Base-by-base conservation (phyloP, 1,139 yeast genomes). In the Pneumocystis wakefieldiae region DNA sequence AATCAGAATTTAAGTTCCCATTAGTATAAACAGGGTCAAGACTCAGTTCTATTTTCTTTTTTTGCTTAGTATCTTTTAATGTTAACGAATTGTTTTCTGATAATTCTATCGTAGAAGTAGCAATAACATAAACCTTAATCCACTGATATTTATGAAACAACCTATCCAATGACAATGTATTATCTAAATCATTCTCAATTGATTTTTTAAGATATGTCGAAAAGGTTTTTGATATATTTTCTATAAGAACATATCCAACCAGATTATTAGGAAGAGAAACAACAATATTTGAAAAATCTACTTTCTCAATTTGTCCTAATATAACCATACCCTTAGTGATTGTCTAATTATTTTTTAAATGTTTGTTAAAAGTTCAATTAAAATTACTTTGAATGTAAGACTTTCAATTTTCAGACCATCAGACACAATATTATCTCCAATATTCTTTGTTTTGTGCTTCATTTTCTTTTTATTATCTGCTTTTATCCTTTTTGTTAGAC, bases 251-350 rank as follows among this genome's bases (percentile, higher is more conserved):
- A 71, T 78, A 86, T 38, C 97, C 98, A 57, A 81, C 79, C 67
- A 92, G 77, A 68, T 86, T 87, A 72, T 90, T 95, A n/a, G 96
- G 87, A 64, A 92, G 75, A 1, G 95, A 78, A 57, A 92, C 75
- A 4, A 83, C 80, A 57, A 92, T 69, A 67, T 87, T 95, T 69
- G 81, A 73, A 65, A 81, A 80, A 65, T 81, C 80, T 63, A 91
- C 81, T 63, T 78, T 76, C 57, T 79, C 73, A 66, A 92, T 77
- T 73, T 87, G 94, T 62, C 96, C 97, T 63, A 92, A 78, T 1
- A 91, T 83, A 55, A 78, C 72, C 7, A 92, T 79, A 8, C 96
- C 97, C 1, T 86, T 55, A 10, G 61, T 41, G 17, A 65, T 39
- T 15, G 64, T 62, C 57, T 19, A 32, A 32, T 19, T 24, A 39